Percentiles rank a stretch among this genome's conserved stretches.
Conservation (phyloP, 768 basidiomycete species). For the Phlegmacium glaucopus region DNA sequence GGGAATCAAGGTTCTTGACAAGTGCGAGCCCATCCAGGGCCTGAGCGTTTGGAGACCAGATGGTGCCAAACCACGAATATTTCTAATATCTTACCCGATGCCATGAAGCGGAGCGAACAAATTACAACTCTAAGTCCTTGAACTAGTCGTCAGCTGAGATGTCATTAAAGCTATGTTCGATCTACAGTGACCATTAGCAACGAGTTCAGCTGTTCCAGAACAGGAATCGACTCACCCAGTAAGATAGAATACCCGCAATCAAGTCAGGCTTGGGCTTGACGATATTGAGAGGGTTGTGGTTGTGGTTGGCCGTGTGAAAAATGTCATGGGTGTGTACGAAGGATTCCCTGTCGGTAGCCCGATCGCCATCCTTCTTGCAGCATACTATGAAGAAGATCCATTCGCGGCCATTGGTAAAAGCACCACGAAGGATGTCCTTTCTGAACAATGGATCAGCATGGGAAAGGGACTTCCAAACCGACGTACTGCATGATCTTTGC, state of each 20-base stretch:
- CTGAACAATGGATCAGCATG: slow-evolving; percentile 1
- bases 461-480: no score
- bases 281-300: not conserved
- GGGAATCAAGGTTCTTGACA: no score
- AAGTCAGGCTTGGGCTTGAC: slow-evolving; percentile 15
- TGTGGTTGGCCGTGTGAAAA: slow-evolving; percentile 3
- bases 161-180: not conserved
- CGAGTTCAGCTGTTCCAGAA: not conserved
- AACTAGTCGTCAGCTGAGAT: not conserved
- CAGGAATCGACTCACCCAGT: slow-evolving; percentile 13
- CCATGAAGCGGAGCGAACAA: not conserved
- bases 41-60: no score
- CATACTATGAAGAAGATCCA: slow-evolving; percentile 21
- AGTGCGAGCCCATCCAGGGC: no score
- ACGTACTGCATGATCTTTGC: no score
- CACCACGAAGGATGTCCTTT: slow-evolving; percentile 20
- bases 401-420: slow-evolving; percentile 20
- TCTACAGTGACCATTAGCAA: not conserved
- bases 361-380: slow-evolving; percentile 13
- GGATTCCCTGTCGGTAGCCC: slow-evolving; percentile 16
- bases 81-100: no score
- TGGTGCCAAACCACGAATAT: no score
- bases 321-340: slow-evolving; percentile 4
- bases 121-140: not conserved
- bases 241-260: slow-evolving; percentile 18